Percentiles rank a stretch among this genome's conserved stretches.
phyloP scores from a whole-genome alignment of 768 basidiomycete species.

The Favolaschia claudopus region DNA sequence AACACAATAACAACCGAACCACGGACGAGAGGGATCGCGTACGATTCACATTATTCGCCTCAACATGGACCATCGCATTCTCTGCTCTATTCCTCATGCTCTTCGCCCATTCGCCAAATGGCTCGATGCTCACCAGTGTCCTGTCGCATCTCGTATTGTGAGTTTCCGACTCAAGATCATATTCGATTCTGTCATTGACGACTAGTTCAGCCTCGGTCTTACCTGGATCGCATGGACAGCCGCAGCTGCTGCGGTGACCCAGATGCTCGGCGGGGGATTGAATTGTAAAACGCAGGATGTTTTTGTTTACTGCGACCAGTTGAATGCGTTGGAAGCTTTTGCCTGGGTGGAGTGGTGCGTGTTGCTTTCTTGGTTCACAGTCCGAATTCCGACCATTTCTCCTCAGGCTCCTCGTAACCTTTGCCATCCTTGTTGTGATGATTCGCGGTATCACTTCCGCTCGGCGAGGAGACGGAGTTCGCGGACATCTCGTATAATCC shows the following conservation, averaged over 20 bases:
- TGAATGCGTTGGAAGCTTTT: constrained; percentile 79
- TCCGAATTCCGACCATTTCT: not conserved
- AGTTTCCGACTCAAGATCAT: constrained; percentile 35
- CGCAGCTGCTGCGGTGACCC: constrained; percentile 74
- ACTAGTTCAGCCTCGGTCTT: constrained; percentile 57
- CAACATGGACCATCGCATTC: constrained; percentile 73
- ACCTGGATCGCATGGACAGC: constrained; percentile 86
- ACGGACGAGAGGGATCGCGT: constrained; percentile 64
- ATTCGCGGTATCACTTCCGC: constrained; percentile 64
- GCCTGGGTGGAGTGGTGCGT: constrained; percentile 79
- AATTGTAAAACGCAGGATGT: constrained; percentile 63
- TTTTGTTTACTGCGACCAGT: constrained; percentile 74
- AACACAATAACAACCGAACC: constrained; percentile 58
- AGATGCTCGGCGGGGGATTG: constrained; percentile 69
- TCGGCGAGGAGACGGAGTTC: constrained; percentile 70
- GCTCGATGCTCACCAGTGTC: constrained; percentile 64
- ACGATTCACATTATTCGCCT: constrained; percentile 73
- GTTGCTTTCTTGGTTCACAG: not conserved
- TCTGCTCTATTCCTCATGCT: constrained; percentile 58
- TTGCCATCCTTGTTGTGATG: constrained; percentile 65
- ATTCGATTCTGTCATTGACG: not conserved
- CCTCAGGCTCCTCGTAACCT: constrained; percentile 67
- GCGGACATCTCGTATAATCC: constrained; percentile 58
- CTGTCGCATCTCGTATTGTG: constrained; percentile 71
- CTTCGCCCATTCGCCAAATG: constrained; percentile 59